Evolutionary conservation across 192 early-diverging fungal genomes (phyloP).

Genomic region (Cetraspora pellucida): DNA sequence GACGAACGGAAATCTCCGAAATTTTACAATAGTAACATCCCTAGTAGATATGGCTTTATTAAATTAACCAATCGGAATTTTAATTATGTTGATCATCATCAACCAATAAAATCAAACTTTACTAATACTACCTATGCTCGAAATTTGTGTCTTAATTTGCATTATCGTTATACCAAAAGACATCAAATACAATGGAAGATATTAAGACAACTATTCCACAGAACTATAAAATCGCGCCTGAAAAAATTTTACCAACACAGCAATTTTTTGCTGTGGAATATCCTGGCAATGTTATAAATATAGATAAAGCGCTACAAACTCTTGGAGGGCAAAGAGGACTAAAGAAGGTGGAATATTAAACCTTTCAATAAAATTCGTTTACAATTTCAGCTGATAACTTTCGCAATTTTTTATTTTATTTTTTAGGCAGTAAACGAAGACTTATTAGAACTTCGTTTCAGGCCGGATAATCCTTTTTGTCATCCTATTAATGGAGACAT

Average conservation of each 20-base stretch:
- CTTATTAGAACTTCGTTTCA: slow-evolving; percentile 56
- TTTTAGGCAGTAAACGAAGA: slow-evolving; percentile 48
- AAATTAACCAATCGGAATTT: too few species aligned
- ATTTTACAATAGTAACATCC: too few species aligned
- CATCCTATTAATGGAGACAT: slow-evolving; percentile 68
- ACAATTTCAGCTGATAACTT: background rate
- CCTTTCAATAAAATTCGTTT: background rate
- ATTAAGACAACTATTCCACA: too few species aligned
- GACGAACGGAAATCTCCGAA: too few species aligned
- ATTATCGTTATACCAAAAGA: too few species aligned
- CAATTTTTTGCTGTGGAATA: background rate
- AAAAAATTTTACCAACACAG: background rate
- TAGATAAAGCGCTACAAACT: background rate
- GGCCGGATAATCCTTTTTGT: slow-evolving; percentile 61
- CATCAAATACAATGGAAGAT: too few species aligned
- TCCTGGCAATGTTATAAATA: background rate
- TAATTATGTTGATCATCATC: too few species aligned
- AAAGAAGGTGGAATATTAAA: slow-evolving; percentile 5
- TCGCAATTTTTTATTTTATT: background rate
- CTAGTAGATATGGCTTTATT: too few species aligned
- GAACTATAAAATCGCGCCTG: background rate
- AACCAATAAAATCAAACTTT: too few species aligned
- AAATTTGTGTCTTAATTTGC: too few species aligned
- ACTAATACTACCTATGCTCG: too few species aligned
- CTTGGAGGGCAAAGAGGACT: slow-evolving; percentile 13